phyloP scores from a whole-genome alignment of 257 asterid genomes.

The Petunia axillaris region DNA sequence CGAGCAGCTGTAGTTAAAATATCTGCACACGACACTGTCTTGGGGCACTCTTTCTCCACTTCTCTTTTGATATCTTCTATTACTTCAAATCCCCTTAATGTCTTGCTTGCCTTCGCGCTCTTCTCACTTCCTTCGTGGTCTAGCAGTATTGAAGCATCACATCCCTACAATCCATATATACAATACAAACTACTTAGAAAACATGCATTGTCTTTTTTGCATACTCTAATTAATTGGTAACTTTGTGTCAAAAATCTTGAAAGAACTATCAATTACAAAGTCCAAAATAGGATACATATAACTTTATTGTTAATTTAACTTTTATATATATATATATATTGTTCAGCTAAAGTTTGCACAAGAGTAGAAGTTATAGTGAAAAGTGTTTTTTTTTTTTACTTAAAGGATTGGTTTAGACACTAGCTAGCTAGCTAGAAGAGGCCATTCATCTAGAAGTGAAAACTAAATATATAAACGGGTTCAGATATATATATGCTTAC shows the following conservation, averaged over 20 bases:
- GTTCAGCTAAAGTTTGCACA: neutral
- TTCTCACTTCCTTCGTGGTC: slow-evolving; percentile 66
- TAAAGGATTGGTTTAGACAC: neutral
- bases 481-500: neutral
- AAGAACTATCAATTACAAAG: neutral
- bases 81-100: slow-evolving; percentile 65
- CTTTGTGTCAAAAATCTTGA: neutral
- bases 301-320: neutral
- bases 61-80: slow-evolving; percentile 69
- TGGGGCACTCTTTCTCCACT: slow-evolving; percentile 67
- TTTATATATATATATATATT: too few species aligned
- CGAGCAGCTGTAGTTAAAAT: slow-evolving; percentile 70
- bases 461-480: neutral
- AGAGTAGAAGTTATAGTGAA: neutral
- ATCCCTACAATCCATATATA: slow-evolving; percentile 52
- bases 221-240: neutral
- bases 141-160: slow-evolving; percentile 74
- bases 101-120: slow-evolving; percentile 53
- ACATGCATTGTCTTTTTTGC: neutral
- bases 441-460: too few species aligned
- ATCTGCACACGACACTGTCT: slow-evolving; percentile 83
- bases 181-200: neutral
- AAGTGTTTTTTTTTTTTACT: too few species aligned
- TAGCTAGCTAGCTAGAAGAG: neutral
- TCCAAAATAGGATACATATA: neutral